Base-by-base conservation (phyloP, 2,329 filamentous ascomycete genomes). In the Fusarium paranaense region DNA sequence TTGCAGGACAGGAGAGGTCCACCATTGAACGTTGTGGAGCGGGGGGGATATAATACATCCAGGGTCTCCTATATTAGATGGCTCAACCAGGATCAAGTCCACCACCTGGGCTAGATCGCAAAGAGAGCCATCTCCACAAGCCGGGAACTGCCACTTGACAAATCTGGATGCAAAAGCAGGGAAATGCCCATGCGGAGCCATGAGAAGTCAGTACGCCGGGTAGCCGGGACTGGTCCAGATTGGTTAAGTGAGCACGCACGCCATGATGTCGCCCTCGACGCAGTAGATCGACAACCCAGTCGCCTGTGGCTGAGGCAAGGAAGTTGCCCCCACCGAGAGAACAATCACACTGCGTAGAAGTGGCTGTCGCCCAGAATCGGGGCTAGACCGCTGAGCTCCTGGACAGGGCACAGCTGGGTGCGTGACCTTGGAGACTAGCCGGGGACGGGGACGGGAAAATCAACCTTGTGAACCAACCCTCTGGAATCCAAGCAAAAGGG, bases 51-150 rank as follows among this genome's bases (percentile, higher is more conserved):
- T 80, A 80, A 74, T 72, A 78, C 70, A 75, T 74, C 72, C 77
- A 77, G 74, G 79, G 79, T 78, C 66, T 72, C 72, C 70, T 78
- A 80, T 81, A 80, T 71, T 71, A 76, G 77, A 78, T 75, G 73
- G 75, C 64, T 67, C 68, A 67, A 65, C 73, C 71, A 75, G 76
- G 68, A 75, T 78, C 70, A 66, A 35, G 61, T 63, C 67, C 66
- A 68, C 73, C 69, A 71, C 72, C 67, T 71, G 67, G 67, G 71
- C 75, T 73, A 73, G 77, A 78, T 78, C 75, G 71, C 74, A 78
- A 76, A 52, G 40, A 77, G 66, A 72, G 71, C 57, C 58, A 74
- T 74, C 75, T 72, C 74, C 76, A 79, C 75, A 69, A 58, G 60
- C 70, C 71, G 76, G 75, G 62, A 74, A 77, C 70, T 76, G 75